Evolutionary conservation across 1,284 basidiomycete genomes (phyloP).

Genomic region (Rhodotorula sp.): DNA sequence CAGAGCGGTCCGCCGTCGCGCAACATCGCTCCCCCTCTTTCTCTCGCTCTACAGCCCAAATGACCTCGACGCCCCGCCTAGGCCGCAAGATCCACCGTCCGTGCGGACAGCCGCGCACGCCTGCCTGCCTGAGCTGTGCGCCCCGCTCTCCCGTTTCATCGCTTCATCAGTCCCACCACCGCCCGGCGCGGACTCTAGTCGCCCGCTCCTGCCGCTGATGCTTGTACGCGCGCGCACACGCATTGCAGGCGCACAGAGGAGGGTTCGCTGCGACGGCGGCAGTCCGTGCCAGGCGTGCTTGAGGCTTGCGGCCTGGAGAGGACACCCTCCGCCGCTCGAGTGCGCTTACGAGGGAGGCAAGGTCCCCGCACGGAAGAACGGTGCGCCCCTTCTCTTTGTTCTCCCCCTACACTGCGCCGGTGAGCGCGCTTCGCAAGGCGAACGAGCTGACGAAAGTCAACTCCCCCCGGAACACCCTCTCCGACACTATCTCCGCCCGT

Average conservation of each 20-base stretch:
- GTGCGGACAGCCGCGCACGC: not conserved
- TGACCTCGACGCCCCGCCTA: not conserved
- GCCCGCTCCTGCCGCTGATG: not conserved
- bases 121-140: conserved; percentile 2
- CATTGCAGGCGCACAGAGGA: conserved; percentile 12
- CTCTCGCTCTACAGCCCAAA: not conserved
- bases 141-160: not conserved
- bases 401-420: not conserved
- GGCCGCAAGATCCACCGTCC: conserved; percentile 1
- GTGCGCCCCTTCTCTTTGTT: not conserved
- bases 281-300: conserved; percentile 22
- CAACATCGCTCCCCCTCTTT: no score
- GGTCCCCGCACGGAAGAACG: not conserved
- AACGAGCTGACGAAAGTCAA: not conserved
- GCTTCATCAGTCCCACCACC: not conserved
- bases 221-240: no score
- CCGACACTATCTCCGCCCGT: not conserved
- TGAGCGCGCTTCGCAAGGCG: no score
- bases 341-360: conserved; percentile 19
- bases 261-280: conserved; percentile 22
- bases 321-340: conserved; percentile 9
- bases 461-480: not conserved
- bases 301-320: conserved; percentile 28
- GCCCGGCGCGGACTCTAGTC: no score
- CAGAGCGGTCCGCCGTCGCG: no score